Evolutionary conservation across 2,329 filamentous ascomycete species (phyloP), one percentile per base, ranked within the genome.

Genomic region (Ploettnerulaceae sp.): DNA sequence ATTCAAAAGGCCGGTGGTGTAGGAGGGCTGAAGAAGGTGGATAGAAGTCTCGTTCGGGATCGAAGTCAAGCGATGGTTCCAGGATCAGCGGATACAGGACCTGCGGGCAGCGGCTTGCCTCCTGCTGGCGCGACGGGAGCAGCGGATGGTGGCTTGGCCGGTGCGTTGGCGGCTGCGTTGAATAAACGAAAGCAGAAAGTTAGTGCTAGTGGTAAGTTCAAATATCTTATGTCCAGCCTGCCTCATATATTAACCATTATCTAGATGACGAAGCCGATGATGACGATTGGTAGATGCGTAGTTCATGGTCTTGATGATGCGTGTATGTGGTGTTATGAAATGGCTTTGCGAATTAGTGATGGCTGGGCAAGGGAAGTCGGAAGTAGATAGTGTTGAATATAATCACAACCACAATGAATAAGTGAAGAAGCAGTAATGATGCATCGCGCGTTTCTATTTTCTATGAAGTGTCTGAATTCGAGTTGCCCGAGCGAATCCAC

Each of bases 121-220:
- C 69, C 78, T 7, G 69, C 76, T 35, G 75, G 75, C 18, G 66
- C 71, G n/a, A 64, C 72, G 38, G 65, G 70, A 39, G 75, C 75
- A 33, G 75, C 72, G 14, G 76, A 78, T 8, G 69, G 81, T 46
- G 82, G 80, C 26, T 79, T 96, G 76, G 88, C 89, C 17, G 88
- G 85, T 69, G 90, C 89, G 37, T 70, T 95, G 58, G 87, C 87
- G 49, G 84, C 81, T 50, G 86, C 84, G 47, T 68, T 90, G 59
- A 80, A 84, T 62, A 86, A 87, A 70, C 77, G 91, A 66, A 96
- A 96, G 73, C 81, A 89, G 67, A 95, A 95, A 74, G 91, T 96
- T 65, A 88, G 87, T 69, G 84, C 87, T 66, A 95, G 88, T 74
- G 91, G 91, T 96, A 80, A 81, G 87, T 84, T 44, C 47, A 32